Evolutionary conservation across 2,329 filamentous ascomycete genomes (phyloP), one percentile per base, ranked within the genome.

Genomic region (Cytospora piceae): DNA sequence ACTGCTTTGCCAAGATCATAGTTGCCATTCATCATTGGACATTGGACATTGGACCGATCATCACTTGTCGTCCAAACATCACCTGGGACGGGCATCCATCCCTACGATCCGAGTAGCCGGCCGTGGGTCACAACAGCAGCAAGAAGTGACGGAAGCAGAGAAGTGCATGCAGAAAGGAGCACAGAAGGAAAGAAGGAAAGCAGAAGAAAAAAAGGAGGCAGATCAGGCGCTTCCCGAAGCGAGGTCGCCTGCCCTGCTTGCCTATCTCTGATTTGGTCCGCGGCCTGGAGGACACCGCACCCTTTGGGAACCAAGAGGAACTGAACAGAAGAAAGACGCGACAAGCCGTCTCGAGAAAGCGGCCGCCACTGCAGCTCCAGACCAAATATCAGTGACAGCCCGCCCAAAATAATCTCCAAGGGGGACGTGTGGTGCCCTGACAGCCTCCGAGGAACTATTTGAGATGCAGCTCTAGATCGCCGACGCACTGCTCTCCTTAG

Each of bases 81-180:
- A 58, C 34, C 14, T 37, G 34, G 12, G 52, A 51, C 42, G 22
- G 39, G 31, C 58, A 46, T 39, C 53, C 49, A 22, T 49, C n/a
- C n/a, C 56, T 55, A 65, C 58, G 59, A 56, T 49, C 46, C 60
- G 60, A 29, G 31, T 42, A 56, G 42, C 58, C n/a, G 55, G 34
- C 34, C 56, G 55, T 34, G 46, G 64, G 60, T 63, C 56, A 63
- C 64, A 52, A 56, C 63, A 54, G 51, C 66, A 59, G 34, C 34
- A 37, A 37, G 52, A 31, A 56, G 52, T 42, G 55, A 63, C 54
- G 49, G 59, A 58, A 51, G 59, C 46, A 39, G 29, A 63, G 59
- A 63, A 32, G 59, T 55, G 60, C 63, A 60, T 53, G 55, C 53
- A 56, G 49, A 49, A 14, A 54, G 34, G 34, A 11, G 34, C 7